These are phyloP conservation scores for Rhizophora apiculata DNA, from an alignment of 345 rosid species.

Conservation along the genomic window DNA sequence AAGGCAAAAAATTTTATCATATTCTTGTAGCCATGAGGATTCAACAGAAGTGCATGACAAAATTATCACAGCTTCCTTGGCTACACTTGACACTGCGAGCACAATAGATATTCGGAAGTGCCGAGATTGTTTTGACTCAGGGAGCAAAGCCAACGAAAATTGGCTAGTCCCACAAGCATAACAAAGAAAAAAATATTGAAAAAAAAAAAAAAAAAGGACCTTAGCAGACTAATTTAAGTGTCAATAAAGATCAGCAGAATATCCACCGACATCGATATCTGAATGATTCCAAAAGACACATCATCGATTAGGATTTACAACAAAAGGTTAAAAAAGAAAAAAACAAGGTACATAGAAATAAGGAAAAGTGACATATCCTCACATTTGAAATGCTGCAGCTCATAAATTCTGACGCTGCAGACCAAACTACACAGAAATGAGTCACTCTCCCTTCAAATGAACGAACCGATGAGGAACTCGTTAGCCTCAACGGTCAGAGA, in stretches of 20 bases:
- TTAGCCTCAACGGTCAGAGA: conserved; percentile 35
- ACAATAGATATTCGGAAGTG: no score
- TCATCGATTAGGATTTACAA: no score
- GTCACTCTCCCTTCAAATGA: conserved; percentile 43
- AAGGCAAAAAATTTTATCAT: background rate
- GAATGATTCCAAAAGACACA: background rate
- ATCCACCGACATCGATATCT: background rate
- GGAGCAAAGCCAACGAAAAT: conserved; percentile 19
- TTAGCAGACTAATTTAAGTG: background rate
- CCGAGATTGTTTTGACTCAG: background rate
- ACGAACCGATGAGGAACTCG: conserved; percentile 46
- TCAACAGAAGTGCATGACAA: no score
- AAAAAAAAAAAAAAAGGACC: background rate
- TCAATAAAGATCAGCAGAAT: background rate
- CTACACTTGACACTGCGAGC: no score
- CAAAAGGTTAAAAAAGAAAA: no score
- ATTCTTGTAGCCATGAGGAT: no score
- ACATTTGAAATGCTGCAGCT: background rate
- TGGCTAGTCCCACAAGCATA: conserved; percentile 9
- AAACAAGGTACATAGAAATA: no score
- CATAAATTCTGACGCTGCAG: conserved; percentile 3
- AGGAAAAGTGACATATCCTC: no score
- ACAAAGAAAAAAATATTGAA: background rate
- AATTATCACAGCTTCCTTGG: no score
- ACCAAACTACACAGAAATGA: conserved; percentile 9